Conservation (phyloP, 1,284 basidiomycete genomes). For the Pyrrhoderma noxium region DNA sequence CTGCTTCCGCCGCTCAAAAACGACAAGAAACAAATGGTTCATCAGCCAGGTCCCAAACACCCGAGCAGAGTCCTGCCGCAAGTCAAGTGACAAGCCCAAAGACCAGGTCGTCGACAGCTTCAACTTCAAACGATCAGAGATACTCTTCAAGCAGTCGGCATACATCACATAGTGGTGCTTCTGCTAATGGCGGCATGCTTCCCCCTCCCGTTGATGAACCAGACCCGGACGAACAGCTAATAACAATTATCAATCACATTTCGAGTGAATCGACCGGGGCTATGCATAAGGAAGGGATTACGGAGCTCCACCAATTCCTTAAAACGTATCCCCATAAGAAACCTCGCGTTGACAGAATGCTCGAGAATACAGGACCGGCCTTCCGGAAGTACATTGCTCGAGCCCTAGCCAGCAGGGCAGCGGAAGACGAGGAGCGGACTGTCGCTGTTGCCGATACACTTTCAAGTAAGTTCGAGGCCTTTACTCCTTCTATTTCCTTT, state of each 20-base stretch:
- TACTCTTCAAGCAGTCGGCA: constrained; percentile 53
- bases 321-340: constrained; percentile 89
- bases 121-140: constrained; percentile 46
- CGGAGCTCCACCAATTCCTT: constrained; percentile 91
- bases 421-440: constrained; percentile 75
- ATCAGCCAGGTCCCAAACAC: constrained; percentile 5
- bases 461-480: constrained; percentile 49
- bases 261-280: constrained; percentile 82
- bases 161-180: constrained; percentile 59
- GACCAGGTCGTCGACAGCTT: constrained; percentile 26
- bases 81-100: constrained; percentile 14
- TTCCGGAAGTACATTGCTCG: constrained; percentile 82
- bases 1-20: constrained; percentile 17
- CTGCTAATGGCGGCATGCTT: constrained; percentile 40
- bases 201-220: constrained; percentile 59
- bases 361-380: constrained; percentile 74
- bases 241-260: constrained; percentile 84
- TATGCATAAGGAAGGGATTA: constrained; percentile 85
- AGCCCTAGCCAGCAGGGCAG: constrained; percentile 74
- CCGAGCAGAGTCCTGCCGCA: constrained; percentile 8
- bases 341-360: constrained; percentile 75
- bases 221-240: constrained; percentile 72
- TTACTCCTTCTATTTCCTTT: constrained; percentile 12
- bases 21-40: constrained; percentile 16
- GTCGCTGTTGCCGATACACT: constrained; percentile 71